Evolutionary conservation across 2,329 filamentous ascomycete genomes (phyloP), one percentile per base, ranked within the genome.

Genomic region (Sporothrix curviconia): DNA sequence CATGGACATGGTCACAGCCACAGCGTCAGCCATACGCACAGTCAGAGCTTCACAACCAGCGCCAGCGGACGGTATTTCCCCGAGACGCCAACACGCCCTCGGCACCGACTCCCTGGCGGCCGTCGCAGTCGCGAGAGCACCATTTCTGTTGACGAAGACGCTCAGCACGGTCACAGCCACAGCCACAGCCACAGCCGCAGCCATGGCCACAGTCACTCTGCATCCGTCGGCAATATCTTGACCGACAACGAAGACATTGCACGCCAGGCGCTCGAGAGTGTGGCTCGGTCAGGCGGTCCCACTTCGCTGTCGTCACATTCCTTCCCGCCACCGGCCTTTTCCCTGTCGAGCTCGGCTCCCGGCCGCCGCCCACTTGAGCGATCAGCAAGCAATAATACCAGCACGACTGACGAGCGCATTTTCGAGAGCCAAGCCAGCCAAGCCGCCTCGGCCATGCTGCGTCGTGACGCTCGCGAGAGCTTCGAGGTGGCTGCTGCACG

Each of bases 51-150:
- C 30, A 37, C 46, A 24, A 53, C 58, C n/a, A 59, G 59, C 42
- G 55, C 46, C 8, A 55, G 54, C 42, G 43, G 62, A 67, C 73
- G 74, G n/a, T 73, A 73, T 57, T 66, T 72, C 2, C 73, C 76
- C 6, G 74, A 73, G n/a, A 78, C 77, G 0, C 76, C 78, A 1
- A 69, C 63, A 7, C 69, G 60, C 24, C 39, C 12, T 6, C 61
- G 60, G 4, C 58, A 59, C 15, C 60, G 59, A 1, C 55, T 63
- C 22, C 62, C 62, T 24, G 30, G 75, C 50, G 78, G 81, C 37
- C 82, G 82, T 54, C 84, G 85, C 70, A 91, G 90, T 69, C 84
- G 89, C 59, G 90, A 95, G 69, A 92, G 89, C 73, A 95, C 90
- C 1, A 91, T 94, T 50, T 94, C 90, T 1, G 86, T 82, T 19